Base-by-base conservation (phyloP, 805 yeast genomes). In the Kodamaea lidongshanica region DNA sequence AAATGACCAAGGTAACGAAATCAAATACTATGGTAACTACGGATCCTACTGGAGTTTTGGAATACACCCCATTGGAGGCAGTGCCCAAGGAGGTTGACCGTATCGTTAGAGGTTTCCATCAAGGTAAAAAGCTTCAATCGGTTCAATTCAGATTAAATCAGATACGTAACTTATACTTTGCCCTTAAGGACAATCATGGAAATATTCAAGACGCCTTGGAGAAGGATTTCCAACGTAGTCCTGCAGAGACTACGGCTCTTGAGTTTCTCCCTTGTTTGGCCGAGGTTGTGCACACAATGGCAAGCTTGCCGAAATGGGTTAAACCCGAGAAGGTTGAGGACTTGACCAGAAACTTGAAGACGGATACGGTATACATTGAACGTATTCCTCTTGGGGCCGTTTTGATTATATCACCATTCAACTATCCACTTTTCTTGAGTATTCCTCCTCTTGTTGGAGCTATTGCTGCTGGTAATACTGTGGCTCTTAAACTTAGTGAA, bases 391-490 rank as follows among this genome's bases (percentile, higher is more conserved):
- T 58, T 31, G 97, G 96, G 4, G 69, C 72, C 2, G 80, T 80
- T 3, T 66, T 87, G 36, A 65, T 89, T 28, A 75, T 88, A 28
- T 61, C 80, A 3, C 89, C 95, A 0, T 85, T 80, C 70, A 85
- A 85, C 56, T 86, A 77, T 51, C 95, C 97, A 1, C 52, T 82
- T 25, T 37, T 70, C 16, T 59, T 89, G 36, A 46, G 83, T 0
- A 36, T 86, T 7, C 62, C 70, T 18, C 86, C 96, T 0, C 48
- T 87, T 14, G 66, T 77, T 21, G 84, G 85, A 12, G 95, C 95
- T 2, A 58, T 89, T 40, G 85, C 94, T 2, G 83, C 79, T 12
- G 96, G 96, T 8, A 87, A 88, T 52, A 65, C 78, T 10, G 89
- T 83, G 16, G 74, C 82, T 12, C 58, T 79, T 43, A 86, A 86